Evolutionary conservation across 345 rosid genomes (phyloP).

Genomic region (Laguncularia racemosa): DNA sequence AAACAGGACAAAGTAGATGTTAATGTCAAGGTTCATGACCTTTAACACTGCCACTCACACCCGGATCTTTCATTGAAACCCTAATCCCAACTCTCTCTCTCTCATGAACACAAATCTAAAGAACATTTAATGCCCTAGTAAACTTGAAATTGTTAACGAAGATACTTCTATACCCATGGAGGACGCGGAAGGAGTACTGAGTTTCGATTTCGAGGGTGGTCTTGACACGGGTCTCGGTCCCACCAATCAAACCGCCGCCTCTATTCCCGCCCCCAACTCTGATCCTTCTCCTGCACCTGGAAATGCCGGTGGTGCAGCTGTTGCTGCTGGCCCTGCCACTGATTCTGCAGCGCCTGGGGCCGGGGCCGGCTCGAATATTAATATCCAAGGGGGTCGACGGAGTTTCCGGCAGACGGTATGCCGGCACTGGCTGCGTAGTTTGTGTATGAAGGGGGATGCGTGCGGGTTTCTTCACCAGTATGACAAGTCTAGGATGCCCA

Average conservation of each 20-base stretch:
- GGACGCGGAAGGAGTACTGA: constrained; percentile 82
- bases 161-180: constrained; percentile 30
- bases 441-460: constrained; percentile 99
- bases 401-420: constrained; percentile 99
- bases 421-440: constrained; percentile 97
- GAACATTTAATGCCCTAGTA: no score
- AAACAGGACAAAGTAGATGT: no score
- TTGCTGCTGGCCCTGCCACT: background rate
- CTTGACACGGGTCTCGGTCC: constrained; percentile 70
- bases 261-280: constrained; percentile 41
- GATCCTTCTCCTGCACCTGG: constrained; percentile 16
- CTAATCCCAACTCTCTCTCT: no score
- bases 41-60: no score
- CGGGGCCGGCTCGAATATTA: constrained; percentile 10
- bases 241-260: constrained; percentile 32
- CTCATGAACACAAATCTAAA: no score
- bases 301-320: constrained; percentile 9
- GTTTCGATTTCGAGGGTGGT: constrained; percentile 97
- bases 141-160: no score
- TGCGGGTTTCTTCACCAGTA: constrained; percentile 98
- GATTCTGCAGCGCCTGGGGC: constrained; percentile 14
- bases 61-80: no score
- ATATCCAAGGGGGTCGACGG: constrained; percentile 36
- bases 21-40: no score
- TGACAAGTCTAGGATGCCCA: constrained; percentile 97